Percentiles rank a stretch among this genome's conserved stretches.
phyloP scores from a whole-genome alignment of 257 asterid genomes.

The Solanum boliviense region DNA sequence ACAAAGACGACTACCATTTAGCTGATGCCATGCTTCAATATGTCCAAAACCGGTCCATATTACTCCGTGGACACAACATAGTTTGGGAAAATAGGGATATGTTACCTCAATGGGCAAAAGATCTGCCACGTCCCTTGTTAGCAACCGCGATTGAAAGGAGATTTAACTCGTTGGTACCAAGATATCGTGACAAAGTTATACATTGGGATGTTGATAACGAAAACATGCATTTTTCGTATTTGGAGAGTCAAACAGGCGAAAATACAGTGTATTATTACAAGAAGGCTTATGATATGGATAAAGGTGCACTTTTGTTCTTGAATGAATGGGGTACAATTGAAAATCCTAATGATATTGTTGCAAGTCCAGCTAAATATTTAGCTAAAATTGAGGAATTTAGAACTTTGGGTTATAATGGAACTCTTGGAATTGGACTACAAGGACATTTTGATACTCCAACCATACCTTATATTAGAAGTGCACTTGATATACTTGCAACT shows the following conservation, averaged over 20 bases:
- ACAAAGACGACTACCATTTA: not conserved
- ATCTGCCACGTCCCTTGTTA: not conserved
- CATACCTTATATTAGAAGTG: slow-evolving; percentile 25
- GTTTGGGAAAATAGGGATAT: slow-evolving; percentile 6
- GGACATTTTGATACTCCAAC: slow-evolving; percentile 23
- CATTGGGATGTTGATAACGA: slow-evolving; percentile 37
- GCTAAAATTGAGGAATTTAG: slow-evolving; percentile 23
- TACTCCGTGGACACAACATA: slow-evolving; percentile 23
- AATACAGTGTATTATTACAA: not conserved
- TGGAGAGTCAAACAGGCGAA: not conserved
- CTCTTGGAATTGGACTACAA: slow-evolving; percentile 34
- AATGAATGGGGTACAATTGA: slow-evolving; percentile 27
- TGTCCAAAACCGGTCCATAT: not conserved
- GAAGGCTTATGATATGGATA: slow-evolving; percentile 15
- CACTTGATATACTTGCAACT: slow-evolving; percentile 33
- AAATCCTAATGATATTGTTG: not conserved
- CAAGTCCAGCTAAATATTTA: slow-evolving; percentile 19
- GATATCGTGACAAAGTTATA: slow-evolving; percentile 11
- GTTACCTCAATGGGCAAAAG: slow-evolving; percentile 1
- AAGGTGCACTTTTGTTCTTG: slow-evolving; percentile 7
- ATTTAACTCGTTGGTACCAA: not conserved
- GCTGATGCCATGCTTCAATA: slow-evolving; percentile 15
- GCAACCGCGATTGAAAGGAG: not conserved
- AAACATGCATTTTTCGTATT: slow-evolving; percentile 7
- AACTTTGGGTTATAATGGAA: slow-evolving; percentile 20